A percentile compares a stretch with the other conserved stretches of the same genome.
Conservation (phyloP, 2,329 filamentous ascomycete species). For the Neocatenulostroma microsporum region DNA sequence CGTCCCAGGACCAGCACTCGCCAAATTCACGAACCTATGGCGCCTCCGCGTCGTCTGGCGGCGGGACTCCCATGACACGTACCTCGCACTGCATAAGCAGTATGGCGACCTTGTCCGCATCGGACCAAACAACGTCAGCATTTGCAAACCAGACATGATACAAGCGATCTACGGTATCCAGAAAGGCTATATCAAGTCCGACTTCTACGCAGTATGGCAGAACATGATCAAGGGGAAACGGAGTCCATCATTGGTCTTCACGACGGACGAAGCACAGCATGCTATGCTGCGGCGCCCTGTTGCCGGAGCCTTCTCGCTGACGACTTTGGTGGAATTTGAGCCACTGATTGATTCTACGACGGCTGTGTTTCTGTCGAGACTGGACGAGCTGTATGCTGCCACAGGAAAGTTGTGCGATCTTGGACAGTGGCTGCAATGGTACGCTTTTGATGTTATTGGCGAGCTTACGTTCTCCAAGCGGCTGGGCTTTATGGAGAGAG, state of each 20-base stretch:
- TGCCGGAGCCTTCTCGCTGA: conserved; percentile 39
- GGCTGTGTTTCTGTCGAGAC: conserved; percentile 47
- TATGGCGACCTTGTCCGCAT: conserved; percentile 65
- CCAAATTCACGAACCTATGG: conserved; percentile 45
- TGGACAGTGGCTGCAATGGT: conserved; percentile 65
- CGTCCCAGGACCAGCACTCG: conserved; percentile 45
- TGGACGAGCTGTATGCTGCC: conserved; percentile 29
- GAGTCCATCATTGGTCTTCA: conserved; percentile 20
- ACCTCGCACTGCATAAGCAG: conserved; percentile 52
- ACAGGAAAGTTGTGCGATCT: conserved; percentile 50
- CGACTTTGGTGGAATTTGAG: conserved; percentile 65
- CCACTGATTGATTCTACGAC: conserved; percentile 69
- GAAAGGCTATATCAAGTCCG: conserved; percentile 15
- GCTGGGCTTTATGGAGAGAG: conserved; percentile 16
- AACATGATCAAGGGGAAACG: conserved; percentile 22
- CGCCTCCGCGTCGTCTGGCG: conserved; percentile 51
- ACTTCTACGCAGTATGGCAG: conserved; percentile 15
- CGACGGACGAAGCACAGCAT: conserved; percentile 21
- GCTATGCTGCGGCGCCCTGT: conserved; percentile 22
- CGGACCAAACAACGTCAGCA: conserved; percentile 65
- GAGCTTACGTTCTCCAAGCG: conserved; percentile 17
- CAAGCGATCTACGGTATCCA: conserved; percentile 44
- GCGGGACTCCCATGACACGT: conserved; percentile 48
- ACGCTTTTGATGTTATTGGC: conserved; percentile 71
- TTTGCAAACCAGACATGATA: conserved; percentile 63